A percentile compares a stretch with the other conserved stretches of the same genome.
Conservation (phyloP, 345 rosid genomes). For the Gossypium sturtianum region DNA sequence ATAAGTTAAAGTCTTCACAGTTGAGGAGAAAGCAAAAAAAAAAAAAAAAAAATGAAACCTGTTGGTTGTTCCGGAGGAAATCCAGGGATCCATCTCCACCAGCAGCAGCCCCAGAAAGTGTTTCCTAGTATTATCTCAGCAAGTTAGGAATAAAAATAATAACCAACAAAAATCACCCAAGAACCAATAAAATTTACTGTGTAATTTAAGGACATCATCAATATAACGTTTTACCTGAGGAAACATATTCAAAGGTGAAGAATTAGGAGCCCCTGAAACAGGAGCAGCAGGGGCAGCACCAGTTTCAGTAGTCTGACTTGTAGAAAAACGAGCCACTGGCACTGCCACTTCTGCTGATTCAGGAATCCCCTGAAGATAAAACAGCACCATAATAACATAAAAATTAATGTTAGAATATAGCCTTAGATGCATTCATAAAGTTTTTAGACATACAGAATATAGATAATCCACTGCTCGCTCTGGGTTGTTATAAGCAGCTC, state of each 20-base stretch:
- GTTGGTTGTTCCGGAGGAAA: conserved; percentile 88
- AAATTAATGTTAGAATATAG: neutral
- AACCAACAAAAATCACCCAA: neutral
- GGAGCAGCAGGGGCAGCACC: conserved; percentile 46
- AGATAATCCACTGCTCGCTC: conserved; percentile 99
- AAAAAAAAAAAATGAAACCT: conserved; percentile 35
- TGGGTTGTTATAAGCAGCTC: conserved; percentile 96
- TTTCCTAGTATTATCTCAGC: conserved; percentile 41
- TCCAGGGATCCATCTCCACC: conserved; percentile 83
- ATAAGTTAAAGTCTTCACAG: neutral
- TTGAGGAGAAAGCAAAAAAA: neutral
- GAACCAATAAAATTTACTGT: neutral
- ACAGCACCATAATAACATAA: conserved; percentile 20
- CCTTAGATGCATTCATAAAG: neutral
- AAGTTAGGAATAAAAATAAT: conserved; percentile 9
- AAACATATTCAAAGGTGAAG: conserved; percentile 93
- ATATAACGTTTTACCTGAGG: conserved; percentile 60
- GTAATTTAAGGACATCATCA: neutral
- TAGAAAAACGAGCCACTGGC: conserved; percentile 44
- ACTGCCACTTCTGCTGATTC: conserved; percentile 76
- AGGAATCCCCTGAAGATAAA: conserved; percentile 74
- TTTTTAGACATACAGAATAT: conserved; percentile 55
- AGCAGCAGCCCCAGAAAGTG: conserved; percentile 50
- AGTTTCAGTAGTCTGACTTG: conserved; percentile 47
- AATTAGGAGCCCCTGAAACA: conserved; percentile 72